Conservation (phyloP, 2,329 filamentous ascomycete genomes). For the Ophiocordyceps camponoti-rufipedis region DNA sequence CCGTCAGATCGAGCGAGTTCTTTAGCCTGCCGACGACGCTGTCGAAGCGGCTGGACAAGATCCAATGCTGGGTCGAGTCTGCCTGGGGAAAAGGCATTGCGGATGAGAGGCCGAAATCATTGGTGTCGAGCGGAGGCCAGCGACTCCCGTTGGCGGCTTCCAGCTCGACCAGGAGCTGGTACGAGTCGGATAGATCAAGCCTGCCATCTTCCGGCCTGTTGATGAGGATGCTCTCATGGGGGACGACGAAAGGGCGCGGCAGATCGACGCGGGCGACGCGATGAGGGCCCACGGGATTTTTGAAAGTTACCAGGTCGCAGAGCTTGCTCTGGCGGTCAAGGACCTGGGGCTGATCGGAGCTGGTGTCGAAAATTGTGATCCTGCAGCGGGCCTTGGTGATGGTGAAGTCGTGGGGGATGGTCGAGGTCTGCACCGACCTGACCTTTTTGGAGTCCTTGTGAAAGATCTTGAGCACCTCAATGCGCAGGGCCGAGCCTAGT, state of each 20-base stretch:
- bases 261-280: slow-evolving; percentile 29
- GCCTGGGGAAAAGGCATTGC: slow-evolving; percentile 5
- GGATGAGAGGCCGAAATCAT: slow-evolving; percentile 12
- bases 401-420: slow-evolving; percentile 12
- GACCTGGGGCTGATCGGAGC: slow-evolving; percentile 18
- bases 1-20: slow-evolving; percentile 13
- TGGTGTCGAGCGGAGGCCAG: slow-evolving; percentile 33
- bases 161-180: slow-evolving; percentile 32
- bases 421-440: slow-evolving; percentile 9
- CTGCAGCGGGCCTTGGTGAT: slow-evolving; percentile 18
- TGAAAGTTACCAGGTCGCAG: slow-evolving; percentile 31
- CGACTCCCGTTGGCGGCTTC: slow-evolving; percentile 27
- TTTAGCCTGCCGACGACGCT: slow-evolving; percentile 23
- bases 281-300: slow-evolving; percentile 25
- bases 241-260: slow-evolving; percentile 30
- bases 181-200: slow-evolving; percentile 29
- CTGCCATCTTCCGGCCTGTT: slow-evolving; percentile 26
- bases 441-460: slow-evolving; percentile 26
- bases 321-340: slow-evolving; percentile 35
- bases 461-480: slow-evolving; percentile 33
- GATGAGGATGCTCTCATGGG: slow-evolving; percentile 31
- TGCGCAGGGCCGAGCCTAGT: slow-evolving; percentile 24
- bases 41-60: slow-evolving; percentile 21
- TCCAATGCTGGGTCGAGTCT: slow-evolving; percentile 14
- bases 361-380: slow-evolving; percentile 17